Evolutionary conservation across 139 green algal genomes (phyloP), one percentile per base, ranked within the genome.

Genomic region (Picochlorum sp.): DNA sequence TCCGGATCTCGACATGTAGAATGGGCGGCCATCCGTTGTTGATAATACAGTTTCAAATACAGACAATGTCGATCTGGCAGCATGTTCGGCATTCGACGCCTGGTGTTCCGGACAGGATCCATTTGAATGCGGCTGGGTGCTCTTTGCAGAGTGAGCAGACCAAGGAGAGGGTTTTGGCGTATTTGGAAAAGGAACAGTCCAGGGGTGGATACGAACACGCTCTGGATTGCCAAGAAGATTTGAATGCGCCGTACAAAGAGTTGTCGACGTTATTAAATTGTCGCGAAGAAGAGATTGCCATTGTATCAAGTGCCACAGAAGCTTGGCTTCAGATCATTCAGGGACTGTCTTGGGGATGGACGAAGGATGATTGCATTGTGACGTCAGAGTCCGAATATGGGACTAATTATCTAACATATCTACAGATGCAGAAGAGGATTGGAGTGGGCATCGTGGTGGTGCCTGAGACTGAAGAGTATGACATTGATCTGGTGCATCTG

Each of bases 251-350:
- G 0, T 88, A 89, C 68, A 45, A 28, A 9, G 68, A 71, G 4
- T 44, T 88, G 3, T 79, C 75, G 0, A 26, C 59, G 6, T 69
- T 89, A 32, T 56, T 89, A 0, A 85, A 85, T 68, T 88, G 83
- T 69, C 0, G n/a, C 1, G 34, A 62, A 10, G 24, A 76, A 7
- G 75, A 88, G 58, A 69, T 91, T 37, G 80, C 75, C 6, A 52
- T 89, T 2, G 20, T 84, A 26, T 54, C 59, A 14, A 76, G 68
- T 23, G 79, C 81, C 4, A 88, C 79, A 3, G 23, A 46, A 3
- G 79, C 81, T 2, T 89, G 81, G 83, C 68, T 74, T 28, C 75
- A 82, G 56, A 83, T 88, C 4, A 76, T 91, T 24, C 79, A 80
- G 41, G 84, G 84, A 6, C 66, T 91, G 13, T 51, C 65, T 0